A percentile compares a stretch with the other conserved stretches of the same genome.
Evolutionary conservation across 192 early-diverging fungal species (phyloP).

Genomic region (Backusella tarrabulga): DNA sequence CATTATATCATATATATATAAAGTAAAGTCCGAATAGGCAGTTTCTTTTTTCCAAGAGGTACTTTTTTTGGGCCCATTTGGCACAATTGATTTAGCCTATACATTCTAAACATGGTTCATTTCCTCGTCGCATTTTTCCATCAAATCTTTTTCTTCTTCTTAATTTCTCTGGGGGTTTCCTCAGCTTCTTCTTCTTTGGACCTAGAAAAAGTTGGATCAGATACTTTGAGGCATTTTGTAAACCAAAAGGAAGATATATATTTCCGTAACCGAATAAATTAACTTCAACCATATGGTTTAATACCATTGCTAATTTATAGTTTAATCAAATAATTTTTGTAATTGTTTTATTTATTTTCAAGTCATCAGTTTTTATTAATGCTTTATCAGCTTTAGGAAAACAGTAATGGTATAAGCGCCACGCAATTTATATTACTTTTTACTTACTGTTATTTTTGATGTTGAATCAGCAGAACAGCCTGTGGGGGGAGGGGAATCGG

Average conservation of each 20-base stretch:
- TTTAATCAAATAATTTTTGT: background rate
- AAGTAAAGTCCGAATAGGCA: background rate
- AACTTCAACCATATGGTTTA: background rate
- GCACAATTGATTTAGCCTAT: background rate
- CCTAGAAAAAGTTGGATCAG: background rate
- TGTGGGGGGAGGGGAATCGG: background rate
- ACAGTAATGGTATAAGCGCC: background rate
- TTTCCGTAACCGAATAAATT: background rate
- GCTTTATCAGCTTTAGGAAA: background rate
- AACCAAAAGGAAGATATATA: background rate
- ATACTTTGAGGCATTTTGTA: background rate
- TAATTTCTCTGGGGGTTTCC: background rate
- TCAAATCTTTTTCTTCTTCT: background rate
- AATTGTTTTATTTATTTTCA: background rate
- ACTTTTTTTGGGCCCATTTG: background rate
- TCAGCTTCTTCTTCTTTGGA: background rate
- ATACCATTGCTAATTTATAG: background rate
- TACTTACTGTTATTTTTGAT: background rate
- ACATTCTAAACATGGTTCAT: background rate
- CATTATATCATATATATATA: slow-evolving; percentile 1
- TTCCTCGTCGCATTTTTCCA: background rate
- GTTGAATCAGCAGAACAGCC: background rate
- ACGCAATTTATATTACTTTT: background rate
- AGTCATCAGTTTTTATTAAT: background rate
- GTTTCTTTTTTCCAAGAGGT: slow-evolving; percentile 3